Conservation (phyloP, 2,329 filamentous ascomycete genomes). For the Fusarium dlaminii region DNA sequence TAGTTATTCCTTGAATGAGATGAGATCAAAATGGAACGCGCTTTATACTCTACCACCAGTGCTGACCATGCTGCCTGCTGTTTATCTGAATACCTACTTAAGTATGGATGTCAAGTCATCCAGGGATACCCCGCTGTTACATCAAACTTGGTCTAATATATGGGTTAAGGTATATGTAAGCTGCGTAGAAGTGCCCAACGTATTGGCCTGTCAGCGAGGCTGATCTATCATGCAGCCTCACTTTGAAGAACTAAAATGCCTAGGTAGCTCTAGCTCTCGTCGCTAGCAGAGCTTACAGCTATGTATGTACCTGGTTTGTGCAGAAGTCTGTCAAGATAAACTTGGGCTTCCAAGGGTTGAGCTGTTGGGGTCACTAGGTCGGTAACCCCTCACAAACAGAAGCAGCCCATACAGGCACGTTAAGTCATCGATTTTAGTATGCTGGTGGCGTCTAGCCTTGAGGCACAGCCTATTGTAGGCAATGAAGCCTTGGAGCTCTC, state of each 20-base stretch:
- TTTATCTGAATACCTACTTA: neutral
- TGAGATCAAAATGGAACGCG: neutral
- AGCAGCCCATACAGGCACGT: neutral
- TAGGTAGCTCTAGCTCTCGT: neutral
- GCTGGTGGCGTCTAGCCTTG: constrained; percentile 4
- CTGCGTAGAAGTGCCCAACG: neutral
- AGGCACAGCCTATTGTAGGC: neutral
- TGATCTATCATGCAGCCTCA: constrained; percentile 6
- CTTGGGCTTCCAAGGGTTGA: neutral
- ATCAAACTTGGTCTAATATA: neutral
- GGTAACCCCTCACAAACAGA: neutral
- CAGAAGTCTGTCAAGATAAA: neutral
- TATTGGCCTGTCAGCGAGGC: neutral
- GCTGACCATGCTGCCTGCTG: neutral
- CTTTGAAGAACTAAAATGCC: neutral
- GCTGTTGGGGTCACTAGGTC: neutral
- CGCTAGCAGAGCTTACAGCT: neutral
- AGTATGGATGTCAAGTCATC: neutral
- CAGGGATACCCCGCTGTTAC: constrained; percentile 14
- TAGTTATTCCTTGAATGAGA: neutral
- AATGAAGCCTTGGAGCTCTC: constrained; percentile 5
- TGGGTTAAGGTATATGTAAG: neutral
- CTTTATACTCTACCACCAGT: neutral
- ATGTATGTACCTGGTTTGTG: neutral
- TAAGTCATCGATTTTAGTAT: constrained; percentile 25